Percentiles rank a stretch among this genome's conserved stretches.
Evolutionary conservation across 805 yeast genomes (phyloP).

Genomic region (Wickerhamomyces canadensis): DNA sequence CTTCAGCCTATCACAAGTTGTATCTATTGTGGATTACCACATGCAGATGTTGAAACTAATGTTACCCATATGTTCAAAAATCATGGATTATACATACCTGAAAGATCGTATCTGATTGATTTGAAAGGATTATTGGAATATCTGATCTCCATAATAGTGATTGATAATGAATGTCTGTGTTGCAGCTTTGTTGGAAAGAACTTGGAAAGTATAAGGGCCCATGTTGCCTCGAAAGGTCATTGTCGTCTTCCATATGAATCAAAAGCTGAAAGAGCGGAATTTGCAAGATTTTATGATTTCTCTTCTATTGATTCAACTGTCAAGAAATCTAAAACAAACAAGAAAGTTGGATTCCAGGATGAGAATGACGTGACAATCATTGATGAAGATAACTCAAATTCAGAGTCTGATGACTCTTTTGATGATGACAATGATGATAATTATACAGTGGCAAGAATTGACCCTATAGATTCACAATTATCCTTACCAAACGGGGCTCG

Average conservation of each 20-base stretch:
- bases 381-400: constrained; percentile 27
- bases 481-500: constrained; percentile 72
- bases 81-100: constrained; percentile 90
- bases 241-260: constrained; percentile 85
- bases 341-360: constrained; percentile 29
- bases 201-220: constrained; percentile 84
- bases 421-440: constrained; percentile 24
- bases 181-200: constrained; percentile 84
- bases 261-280: constrained; percentile 67
- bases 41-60: constrained; percentile 50
- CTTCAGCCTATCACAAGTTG: constrained; percentile 43
- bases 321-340: constrained; percentile 21
- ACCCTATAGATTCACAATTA: constrained; percentile 55
- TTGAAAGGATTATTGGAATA: constrained; percentile 67
- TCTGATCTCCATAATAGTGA: constrained; percentile 73
- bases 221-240: constrained; percentile 80
- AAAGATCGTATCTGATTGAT: constrained; percentile 61
- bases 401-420: constrained; percentile 10
- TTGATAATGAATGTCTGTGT: constrained; percentile 77
- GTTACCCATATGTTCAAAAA: constrained; percentile 69
- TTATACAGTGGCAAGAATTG: constrained; percentile 35
- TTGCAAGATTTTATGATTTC: constrained; percentile 83
- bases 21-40: constrained; percentile 51
- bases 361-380: constrained; percentile 29
- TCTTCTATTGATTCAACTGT: constrained; percentile 50